Conservation (phyloP, 371 early-diverging fungal genomes). For the Mortierella sp. region DNA sequence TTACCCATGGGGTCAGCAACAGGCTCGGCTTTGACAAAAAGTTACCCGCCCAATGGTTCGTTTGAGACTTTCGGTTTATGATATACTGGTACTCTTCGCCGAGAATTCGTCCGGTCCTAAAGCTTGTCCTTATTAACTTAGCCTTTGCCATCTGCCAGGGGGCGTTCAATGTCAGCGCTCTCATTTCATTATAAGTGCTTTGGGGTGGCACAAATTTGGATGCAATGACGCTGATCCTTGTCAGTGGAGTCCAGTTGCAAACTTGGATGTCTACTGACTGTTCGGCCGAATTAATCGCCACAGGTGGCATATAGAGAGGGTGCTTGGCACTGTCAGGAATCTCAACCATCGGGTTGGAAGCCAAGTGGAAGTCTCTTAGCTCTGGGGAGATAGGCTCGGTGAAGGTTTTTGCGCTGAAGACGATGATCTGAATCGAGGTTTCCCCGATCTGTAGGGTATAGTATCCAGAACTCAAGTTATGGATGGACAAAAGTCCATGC, state of each 20-base stretch:
- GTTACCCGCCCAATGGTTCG: conserved; percentile 63
- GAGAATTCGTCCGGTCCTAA: conserved; percentile 52
- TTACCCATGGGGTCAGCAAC: conserved; percentile 62
- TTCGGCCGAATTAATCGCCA: neutral
- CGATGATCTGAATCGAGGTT: conserved; percentile 5
- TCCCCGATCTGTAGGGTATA: conserved; percentile 24
- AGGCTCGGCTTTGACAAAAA: conserved; percentile 61
- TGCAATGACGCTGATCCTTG: conserved; percentile 33
- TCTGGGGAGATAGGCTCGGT: conserved; percentile 7
- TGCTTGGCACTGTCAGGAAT: conserved; percentile 20
- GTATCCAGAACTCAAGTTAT: conserved; percentile 21
- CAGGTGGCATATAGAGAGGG: conserved; percentile 20
- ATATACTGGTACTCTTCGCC: conserved; percentile 71
- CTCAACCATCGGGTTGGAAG: conserved; percentile 33
- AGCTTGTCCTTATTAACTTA: conserved; percentile 3
- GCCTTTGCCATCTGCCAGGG: conserved; percentile 16
- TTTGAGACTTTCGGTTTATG: conserved; percentile 56
- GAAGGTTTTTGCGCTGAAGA: conserved; percentile 2
- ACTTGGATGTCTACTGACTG: conserved; percentile 22
- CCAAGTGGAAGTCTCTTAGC: conserved; percentile 18
- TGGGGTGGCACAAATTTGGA: conserved; percentile 28
- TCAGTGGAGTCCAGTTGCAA: conserved; percentile 30
- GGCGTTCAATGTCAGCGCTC: neutral
- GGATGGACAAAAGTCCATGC: conserved; percentile 23
- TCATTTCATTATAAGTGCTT: conserved; percentile 10